These are phyloP conservation scores for Bombardia bombarda DNA, from an alignment of 495 filamentous ascomycete species.

Conservation along the genomic window DNA sequence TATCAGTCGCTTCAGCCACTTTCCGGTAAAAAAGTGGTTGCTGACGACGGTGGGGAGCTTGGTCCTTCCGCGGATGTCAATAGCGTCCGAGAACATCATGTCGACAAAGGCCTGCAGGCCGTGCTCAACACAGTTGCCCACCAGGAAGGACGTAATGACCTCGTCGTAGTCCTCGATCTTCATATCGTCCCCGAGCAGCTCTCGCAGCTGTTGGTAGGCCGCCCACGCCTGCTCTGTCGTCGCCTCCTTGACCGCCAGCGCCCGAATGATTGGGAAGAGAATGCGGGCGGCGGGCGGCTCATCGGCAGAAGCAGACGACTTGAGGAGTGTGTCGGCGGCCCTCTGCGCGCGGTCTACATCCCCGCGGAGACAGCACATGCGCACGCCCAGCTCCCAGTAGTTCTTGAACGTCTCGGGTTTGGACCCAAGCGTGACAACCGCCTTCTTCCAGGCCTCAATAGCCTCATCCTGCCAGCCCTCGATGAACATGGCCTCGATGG, in stretches of 20 bases:
- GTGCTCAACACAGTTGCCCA: slow-evolving; percentile 48
- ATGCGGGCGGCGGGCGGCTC: slow-evolving; percentile 54
- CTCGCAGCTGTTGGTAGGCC: slow-evolving; percentile 54
- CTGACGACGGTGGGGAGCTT: slow-evolving; percentile 52
- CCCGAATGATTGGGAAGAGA: slow-evolving; percentile 57
- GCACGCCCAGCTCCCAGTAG: slow-evolving; percentile 63
- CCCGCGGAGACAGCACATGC: slow-evolving; percentile 52
- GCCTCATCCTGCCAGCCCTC: slow-evolving; percentile 52
- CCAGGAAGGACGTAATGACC: slow-evolving; percentile 55
- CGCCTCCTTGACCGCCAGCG: slow-evolving; percentile 26
- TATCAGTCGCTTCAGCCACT: slow-evolving; percentile 74
- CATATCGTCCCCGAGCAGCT: slow-evolving; percentile 52
- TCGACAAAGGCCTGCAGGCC: slow-evolving; percentile 71
- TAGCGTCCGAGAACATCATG: slow-evolving; percentile 64
- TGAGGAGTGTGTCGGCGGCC: slow-evolving; percentile 51
- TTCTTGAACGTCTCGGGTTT: slow-evolving; percentile 42
- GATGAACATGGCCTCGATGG: slow-evolving; percentile 56
- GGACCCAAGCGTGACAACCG: slow-evolving; percentile 43
- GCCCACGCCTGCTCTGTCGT: slow-evolving; percentile 53
- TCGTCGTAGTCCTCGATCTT: slow-evolving; percentile 68
- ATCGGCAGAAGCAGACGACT: slow-evolving; percentile 32
- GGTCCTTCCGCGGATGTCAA: slow-evolving; percentile 34
- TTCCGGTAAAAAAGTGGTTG: slow-evolving; percentile 74
- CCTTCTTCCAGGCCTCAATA: slow-evolving; percentile 56
- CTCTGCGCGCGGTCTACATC: slow-evolving; percentile 57